Conservation (phyloP, 768 basidiomycete species). For the Lactarius pseudohatsudake region DNA sequence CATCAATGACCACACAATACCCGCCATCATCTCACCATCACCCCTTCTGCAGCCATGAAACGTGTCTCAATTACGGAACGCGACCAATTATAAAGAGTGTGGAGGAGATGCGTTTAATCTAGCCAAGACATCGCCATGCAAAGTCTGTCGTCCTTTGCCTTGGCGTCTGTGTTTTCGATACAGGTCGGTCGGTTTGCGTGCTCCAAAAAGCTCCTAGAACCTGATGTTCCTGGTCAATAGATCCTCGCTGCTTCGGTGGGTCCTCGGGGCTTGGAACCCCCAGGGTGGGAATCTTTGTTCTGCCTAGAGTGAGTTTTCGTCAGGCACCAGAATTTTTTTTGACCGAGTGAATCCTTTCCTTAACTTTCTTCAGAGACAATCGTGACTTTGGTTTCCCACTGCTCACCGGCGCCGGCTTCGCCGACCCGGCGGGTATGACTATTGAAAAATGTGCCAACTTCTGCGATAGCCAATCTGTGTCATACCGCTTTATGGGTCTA, state of each 20-base stretch:
- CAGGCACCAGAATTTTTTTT: too few relatives aligned
- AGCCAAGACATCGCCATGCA: background rate
- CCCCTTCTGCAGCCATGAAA: background rate
- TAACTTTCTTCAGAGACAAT: background rate
- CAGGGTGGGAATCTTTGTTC: background rate
- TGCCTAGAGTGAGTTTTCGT: background rate
- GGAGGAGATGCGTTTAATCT: background rate
- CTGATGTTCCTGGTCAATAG: background rate
- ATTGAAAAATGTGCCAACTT: slow-evolving; percentile 48
- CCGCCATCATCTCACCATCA: background rate
- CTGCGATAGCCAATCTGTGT: slow-evolving; percentile 39
- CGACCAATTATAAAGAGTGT: background rate
- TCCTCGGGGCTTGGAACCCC: background rate
- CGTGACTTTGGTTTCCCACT: slow-evolving; percentile 34
- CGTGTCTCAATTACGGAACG: background rate
- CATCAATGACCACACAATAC: background rate
- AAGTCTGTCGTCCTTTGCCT: background rate
- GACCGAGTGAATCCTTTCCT: background rate
- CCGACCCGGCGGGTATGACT: slow-evolving; percentile 58
- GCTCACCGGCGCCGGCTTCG: slow-evolving; percentile 47
- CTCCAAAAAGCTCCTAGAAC: background rate
- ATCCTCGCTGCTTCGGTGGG: background rate
- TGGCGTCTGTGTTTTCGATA: background rate
- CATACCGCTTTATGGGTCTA: slow-evolving; percentile 62
- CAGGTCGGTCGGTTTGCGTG: background rate